Evolutionary conservation across 441 rosid genomes (phyloP).

Genomic region (Gossypium lobatum): DNA sequence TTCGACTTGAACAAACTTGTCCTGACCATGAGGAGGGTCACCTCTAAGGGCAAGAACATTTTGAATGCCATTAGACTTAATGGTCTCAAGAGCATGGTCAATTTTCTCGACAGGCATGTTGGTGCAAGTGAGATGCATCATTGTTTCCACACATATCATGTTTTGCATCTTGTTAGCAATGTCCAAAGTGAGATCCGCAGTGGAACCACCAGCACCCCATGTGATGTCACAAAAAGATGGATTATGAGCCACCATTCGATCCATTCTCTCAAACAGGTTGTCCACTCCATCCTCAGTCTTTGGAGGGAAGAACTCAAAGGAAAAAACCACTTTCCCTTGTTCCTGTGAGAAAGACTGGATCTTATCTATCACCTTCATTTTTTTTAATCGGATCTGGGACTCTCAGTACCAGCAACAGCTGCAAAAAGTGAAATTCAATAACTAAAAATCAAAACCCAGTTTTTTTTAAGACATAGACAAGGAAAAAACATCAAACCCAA

Average conservation of each 20-base stretch:
- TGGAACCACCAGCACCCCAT: constrained; percentile 99
- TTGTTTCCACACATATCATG: constrained; percentile 87
- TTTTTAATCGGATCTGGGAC: constrained; percentile 18
- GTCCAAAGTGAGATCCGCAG: constrained; percentile 86
- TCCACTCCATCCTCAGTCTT: constrained; percentile 97
- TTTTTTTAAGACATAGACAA: not conserved
- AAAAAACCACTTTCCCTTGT: constrained; percentile 61
- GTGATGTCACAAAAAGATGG: constrained; percentile 96
- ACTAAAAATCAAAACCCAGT: not conserved
- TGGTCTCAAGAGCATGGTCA: constrained; percentile 76
- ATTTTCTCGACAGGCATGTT: constrained; percentile 96
- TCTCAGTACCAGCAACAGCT: not conserved
- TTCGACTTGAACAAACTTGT: constrained; percentile 83
- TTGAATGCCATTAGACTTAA: constrained; percentile 89
- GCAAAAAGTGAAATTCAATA: not conserved
- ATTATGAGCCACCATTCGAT: constrained; percentile 80
- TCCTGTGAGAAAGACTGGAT: constrained; percentile 37
- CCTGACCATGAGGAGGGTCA: constrained; percentile 97
- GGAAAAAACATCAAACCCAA: not conserved
- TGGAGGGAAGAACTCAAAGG: constrained; percentile 97
- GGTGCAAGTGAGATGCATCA: constrained; percentile 99
- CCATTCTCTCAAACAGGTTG: constrained; percentile 94
- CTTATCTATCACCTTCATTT: constrained; percentile 94
- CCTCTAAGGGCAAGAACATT: constrained; percentile 96
- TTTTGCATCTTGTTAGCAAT: constrained; percentile 97